Conservation (phyloP, 2,329 filamentous ascomycete genomes). For the Fusarium luffae region DNA sequence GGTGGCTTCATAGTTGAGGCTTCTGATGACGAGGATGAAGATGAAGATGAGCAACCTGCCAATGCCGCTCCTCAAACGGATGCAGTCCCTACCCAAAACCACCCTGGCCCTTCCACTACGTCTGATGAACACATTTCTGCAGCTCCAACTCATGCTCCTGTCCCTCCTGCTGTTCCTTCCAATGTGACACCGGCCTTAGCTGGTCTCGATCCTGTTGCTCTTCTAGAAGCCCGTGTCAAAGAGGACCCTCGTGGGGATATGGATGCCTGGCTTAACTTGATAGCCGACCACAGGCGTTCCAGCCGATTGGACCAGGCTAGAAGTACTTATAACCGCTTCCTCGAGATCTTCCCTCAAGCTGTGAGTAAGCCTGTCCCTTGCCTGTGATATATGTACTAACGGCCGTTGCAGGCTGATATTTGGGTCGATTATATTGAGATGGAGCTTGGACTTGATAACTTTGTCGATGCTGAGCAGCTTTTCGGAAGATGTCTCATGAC, state of each 20-base stretch:
- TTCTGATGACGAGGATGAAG: constrained; percentile 70
- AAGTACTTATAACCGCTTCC: constrained; percentile 84
- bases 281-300: constrained; percentile 83
- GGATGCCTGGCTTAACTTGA: constrained; percentile 89
- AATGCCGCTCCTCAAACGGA: constrained; percentile 31
- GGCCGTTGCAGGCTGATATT: constrained; percentile 78
- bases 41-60: constrained; percentile 53
- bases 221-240: constrained; percentile 89
- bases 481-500: constrained; percentile 83
- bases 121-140: constrained; percentile 41
- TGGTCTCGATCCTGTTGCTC: constrained; percentile 74
- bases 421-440: constrained; percentile 91
- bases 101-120: constrained; percentile 30
- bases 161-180: constrained; percentile 42
- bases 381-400: constrained; percentile 23
- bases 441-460: constrained; percentile 88
- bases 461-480: constrained; percentile 81
- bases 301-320: constrained; percentile 86
- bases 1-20: constrained; percentile 70
- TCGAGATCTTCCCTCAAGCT: constrained; percentile 87
- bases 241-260: constrained; percentile 94
- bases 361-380: constrained; percentile 68
- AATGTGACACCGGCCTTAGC: constrained; percentile 53
- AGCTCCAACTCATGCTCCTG: constrained; percentile 23
- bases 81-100: constrained; percentile 22